Evolutionary conservation across 2,329 filamentous ascomycete genomes (phyloP).

Genomic region (Sporothrix variecibatus): DNA sequence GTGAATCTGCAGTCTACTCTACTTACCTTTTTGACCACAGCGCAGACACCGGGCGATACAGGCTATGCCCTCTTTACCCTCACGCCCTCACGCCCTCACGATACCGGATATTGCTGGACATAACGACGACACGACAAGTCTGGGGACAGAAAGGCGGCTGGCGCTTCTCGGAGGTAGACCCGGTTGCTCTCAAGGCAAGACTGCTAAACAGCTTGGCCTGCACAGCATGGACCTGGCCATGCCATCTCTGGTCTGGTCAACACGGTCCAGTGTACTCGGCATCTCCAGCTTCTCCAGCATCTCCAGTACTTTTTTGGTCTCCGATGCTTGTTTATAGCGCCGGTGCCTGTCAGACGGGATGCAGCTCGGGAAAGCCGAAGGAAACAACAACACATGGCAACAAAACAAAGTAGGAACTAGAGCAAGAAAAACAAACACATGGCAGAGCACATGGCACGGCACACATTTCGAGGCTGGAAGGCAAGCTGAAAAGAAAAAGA

Average conservation of each 20-base stretch:
- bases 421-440: background rate
- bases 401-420: background rate
- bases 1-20: background rate
- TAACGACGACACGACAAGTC: background rate
- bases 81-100: background rate
- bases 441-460: background rate
- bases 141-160: background rate
- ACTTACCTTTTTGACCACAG: background rate
- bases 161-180: background rate
- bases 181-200: background rate
- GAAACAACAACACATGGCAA: background rate
- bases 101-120: background rate
- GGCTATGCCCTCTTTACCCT: background rate
- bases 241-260: background rate
- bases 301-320: background rate
- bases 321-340: background rate
- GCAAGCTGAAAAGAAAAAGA: background rate
- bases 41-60: background rate
- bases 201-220: background rate
- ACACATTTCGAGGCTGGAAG: background rate
- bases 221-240: background rate
- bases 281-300: background rate
- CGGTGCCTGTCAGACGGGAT: conserved; percentile 6
- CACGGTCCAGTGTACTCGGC: background rate
- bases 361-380: background rate